Base-by-base conservation (phyloP, 768 basidiomycete genomes). In the Trametes cinnabarina region DNA sequence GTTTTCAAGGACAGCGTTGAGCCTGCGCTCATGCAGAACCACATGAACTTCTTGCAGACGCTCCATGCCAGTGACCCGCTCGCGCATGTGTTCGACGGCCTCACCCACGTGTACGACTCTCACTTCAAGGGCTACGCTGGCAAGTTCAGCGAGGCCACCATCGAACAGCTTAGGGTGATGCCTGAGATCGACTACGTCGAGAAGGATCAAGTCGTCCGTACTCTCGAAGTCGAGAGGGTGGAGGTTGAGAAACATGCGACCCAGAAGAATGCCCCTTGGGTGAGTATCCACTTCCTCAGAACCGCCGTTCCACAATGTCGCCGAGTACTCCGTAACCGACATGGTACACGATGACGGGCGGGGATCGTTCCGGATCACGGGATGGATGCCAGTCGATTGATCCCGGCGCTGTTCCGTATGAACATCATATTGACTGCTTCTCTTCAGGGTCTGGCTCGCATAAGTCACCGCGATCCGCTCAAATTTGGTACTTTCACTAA, bases 161-260 rank as follows among this genome's bases (percentile, higher is more conserved):
- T 99, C 49, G 81, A 92, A 52, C 79, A 82, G 66, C 85, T 99
- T 70, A 82, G 96, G 51, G 72, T 79, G 48, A 79, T 87, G 78
- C 94, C 94, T 10, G 94, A 96, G 71, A 95, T 99, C 30, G 89
- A 85, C 17, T 96, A 89, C 68, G 78, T 99, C 51, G 97, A 99
- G 79, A 83, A 80, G 56, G 97, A 99, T 79, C 94, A 97, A 77
- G 77, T 95, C 65, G 93, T 98, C n/a, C 82, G 77, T 57, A 88
- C 90, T 2, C 79, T 81, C 63, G 87, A 87, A 2, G 34, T 60
- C 15, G 63, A 57, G 23, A 25, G 54, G 30, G 17, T 61, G 22
- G 51, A 61, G 46, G 46, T 32, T 11, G 54, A 56, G 55, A 61
- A 61, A 49, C 40, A 35, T 42, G 40, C 55, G 34, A 68, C 74